Evolutionary conservation across 805 yeast species (phyloP), one percentile per base, ranked within the genome.

Genomic region (Clavispora santaluciae): DNA sequence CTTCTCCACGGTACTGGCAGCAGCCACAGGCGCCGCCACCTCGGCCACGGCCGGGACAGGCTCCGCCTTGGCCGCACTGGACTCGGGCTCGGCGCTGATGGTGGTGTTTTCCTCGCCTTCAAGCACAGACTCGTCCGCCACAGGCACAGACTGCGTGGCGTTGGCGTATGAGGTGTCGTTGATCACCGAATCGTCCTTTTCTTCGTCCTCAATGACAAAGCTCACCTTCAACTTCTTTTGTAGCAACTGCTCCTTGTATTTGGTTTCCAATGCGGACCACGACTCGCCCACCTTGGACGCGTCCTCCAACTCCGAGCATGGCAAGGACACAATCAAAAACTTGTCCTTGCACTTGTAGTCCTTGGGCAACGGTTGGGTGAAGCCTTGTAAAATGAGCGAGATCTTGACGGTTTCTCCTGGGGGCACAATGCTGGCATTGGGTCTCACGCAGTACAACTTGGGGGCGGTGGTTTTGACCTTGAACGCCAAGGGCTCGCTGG

Each of bases 381-480:
- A 73, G 12, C 95, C 96, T 65, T 90, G 90, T 48, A 88, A 79
- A 54, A 88, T 87, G 54, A 93, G 83, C 35, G 90, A 78, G 39
- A 93, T 86, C 41, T 84, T 79, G 39, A 81, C 65, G 18, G 81
- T 62, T 49, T 78, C 76, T 25, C 95, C 93, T 11, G 98, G 90
- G 22, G 71, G 72, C 42, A 93, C 72, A 25, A 83, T 63, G 12
- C 93, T 79, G 44, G 97, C 91, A 63, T 90, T 93, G 48, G 99
- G 99, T 68, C 96, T 83, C 39, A 93, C 98, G 64, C 96, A 87
- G 72, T 90, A 83, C 64, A 87, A 72, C 64, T 87, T 90, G 46
- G 99, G 99, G 8, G 98, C 97, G 6, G 99, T 93, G 35, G 99
- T 91, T 70, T 91, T 93, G 59, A 93, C 97, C 70, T 93, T 93